Evolutionary conservation across 305 asterid species (phyloP).

Genomic region (Solanum hybrid): DNA sequence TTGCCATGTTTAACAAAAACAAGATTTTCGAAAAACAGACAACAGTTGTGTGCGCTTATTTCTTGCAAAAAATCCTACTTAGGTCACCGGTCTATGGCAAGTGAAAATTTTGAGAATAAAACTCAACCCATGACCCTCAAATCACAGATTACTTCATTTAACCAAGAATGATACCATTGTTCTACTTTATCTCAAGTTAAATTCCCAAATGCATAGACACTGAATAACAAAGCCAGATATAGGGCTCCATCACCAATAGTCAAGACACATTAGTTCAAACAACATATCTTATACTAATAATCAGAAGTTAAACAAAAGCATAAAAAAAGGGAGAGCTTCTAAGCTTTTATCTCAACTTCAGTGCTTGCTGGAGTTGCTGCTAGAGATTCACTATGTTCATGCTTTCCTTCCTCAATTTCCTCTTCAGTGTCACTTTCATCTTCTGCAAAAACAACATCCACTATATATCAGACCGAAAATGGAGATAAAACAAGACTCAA

Average conservation of each 20-base stretch:
- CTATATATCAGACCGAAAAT: not conserved
- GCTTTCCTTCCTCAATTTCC: slow-evolving; percentile 12
- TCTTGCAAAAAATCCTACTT: not conserved
- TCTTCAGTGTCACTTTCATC: slow-evolving; percentile 42
- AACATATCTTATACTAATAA: not conserved
- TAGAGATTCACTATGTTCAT: slow-evolving; percentile 8
- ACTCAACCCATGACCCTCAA: not conserved
- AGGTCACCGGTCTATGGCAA: not conserved
- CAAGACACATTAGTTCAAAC: not conserved
- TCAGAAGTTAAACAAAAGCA: not conserved
- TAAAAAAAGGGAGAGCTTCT: not conserved
- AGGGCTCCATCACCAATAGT: not conserved
- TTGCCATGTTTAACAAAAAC: not conserved
- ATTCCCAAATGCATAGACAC: not conserved
- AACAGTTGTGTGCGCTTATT: not conserved
- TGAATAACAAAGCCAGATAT: not conserved
- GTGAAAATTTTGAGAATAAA: not conserved
- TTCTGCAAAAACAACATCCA: not conserved
- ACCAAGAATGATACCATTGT: not conserved
- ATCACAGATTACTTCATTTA: not conserved
- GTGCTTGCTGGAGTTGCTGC: not conserved
- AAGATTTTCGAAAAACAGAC: not conserved
- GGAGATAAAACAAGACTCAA: not conserved
- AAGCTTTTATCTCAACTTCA: slow-evolving; percentile 22
- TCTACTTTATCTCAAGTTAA: not conserved